These are phyloP conservation scores for Alternaria angustiovoidea DNA, from an alignment of 2,329 filamentous ascomycete species.

Conservation along the genomic window DNA sequence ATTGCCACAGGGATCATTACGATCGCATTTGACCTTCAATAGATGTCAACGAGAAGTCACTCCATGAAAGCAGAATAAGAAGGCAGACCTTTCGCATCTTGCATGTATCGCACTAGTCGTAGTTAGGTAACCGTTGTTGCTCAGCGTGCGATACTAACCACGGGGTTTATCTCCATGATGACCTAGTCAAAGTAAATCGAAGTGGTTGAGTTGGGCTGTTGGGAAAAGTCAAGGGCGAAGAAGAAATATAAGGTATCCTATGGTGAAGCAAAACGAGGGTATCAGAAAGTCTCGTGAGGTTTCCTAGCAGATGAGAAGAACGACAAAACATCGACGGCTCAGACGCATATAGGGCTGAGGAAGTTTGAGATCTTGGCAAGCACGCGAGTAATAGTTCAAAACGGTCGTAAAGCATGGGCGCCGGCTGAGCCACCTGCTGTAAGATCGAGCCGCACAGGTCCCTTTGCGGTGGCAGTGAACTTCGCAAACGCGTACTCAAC, in stretches of 20 bases:
- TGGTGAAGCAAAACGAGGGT: too few relatives aligned
- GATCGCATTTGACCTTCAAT: constrained; percentile 29
- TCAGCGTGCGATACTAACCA: neutral
- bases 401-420: neutral
- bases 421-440: neutral
- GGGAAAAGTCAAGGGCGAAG: too few relatives aligned
- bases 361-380: neutral
- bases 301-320: neutral
- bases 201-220: too few relatives aligned
- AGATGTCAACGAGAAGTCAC: neutral
- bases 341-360: neutral
- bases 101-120: neutral
- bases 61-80: neutral
- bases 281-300: too few relatives aligned
- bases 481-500: neutral
- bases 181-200: neutral
- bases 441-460: neutral
- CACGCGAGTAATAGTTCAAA: neutral
- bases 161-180: neutral
- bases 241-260: too few relatives aligned
- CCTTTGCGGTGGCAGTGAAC: neutral
- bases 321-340: neutral
- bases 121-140: neutral
- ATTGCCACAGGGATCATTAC: constrained; percentile 35
- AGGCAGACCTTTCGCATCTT: neutral